A percentile compares a stretch with the other conserved stretches of the same genome.
These are phyloP conservation scores for Litsea cubeba DNA, from an alignment of 164 flowering plant genomes.

Conservation along the genomic window DNA sequence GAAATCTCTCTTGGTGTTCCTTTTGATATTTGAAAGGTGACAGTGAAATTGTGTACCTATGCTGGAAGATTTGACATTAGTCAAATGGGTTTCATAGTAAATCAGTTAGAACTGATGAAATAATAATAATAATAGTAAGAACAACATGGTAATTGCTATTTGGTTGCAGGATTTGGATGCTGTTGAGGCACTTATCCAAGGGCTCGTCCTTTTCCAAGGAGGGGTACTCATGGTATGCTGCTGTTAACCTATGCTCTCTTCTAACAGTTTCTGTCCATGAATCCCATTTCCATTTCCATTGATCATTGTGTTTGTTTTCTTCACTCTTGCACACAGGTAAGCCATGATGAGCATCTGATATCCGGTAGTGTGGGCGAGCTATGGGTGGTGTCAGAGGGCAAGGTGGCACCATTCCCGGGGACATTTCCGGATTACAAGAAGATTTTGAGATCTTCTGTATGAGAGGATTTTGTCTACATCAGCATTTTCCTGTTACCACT, in stretches of 20 bases:
- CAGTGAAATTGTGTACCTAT: no score
- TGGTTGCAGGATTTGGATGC: slow-evolving; percentile 89
- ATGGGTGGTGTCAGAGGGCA: slow-evolving; percentile 89
- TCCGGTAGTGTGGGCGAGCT: slow-evolving; percentile 96
- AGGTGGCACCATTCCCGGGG: slow-evolving; percentile 69
- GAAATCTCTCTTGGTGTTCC: no score
- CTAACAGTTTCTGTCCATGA: not conserved
- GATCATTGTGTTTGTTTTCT: not conserved
- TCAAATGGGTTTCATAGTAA: not conserved
- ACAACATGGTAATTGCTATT: not conserved
- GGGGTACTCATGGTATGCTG: slow-evolving; percentile 87
- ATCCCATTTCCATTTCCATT: not conserved
- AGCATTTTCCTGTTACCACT: not conserved
- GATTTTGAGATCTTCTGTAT: slow-evolving; percentile 46
- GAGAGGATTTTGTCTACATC: not conserved
- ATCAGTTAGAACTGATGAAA: not conserved
- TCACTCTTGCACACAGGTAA: slow-evolving; percentile 54
- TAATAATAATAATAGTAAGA: not conserved
- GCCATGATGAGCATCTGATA: slow-evolving; percentile 96
- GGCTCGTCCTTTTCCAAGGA: slow-evolving; percentile 97
- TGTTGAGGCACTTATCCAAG: slow-evolving; percentile 99
- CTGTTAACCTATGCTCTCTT: not conserved
- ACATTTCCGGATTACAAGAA: slow-evolving; percentile 91
- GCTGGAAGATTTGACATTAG: no score
- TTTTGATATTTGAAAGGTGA: no score